A percentile compares a stretch with the other conserved stretches of the same genome.
These are phyloP conservation scores for Amylocystis lapponica DNA, from an alignment of 768 basidiomycete genomes.

Conservation along the genomic window DNA sequence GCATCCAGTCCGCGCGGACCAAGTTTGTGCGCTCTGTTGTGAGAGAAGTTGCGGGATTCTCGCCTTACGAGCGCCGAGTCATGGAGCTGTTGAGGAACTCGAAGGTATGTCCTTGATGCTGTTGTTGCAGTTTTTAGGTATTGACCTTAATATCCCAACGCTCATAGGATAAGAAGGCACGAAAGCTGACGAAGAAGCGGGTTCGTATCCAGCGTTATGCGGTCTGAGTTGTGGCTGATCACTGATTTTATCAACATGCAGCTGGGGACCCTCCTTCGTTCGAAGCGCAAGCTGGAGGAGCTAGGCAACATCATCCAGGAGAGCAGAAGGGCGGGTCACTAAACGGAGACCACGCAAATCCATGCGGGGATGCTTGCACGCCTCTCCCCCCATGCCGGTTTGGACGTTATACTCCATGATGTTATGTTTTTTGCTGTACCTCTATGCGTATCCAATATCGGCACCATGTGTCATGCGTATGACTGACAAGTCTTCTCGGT, in stretches of 20 bases:
- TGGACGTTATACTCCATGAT: constrained; percentile 14
- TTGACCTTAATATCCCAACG: constrained; percentile 9
- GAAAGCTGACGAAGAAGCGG: constrained; percentile 99
- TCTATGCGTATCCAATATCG: constrained; percentile 18
- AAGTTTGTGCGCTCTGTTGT: constrained; percentile 91
- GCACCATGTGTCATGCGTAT: constrained; percentile 7
- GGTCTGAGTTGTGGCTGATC: no score
- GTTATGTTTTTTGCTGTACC: constrained; percentile 20
- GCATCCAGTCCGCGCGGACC: constrained; percentile 82
- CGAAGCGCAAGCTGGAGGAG: constrained; percentile 99
- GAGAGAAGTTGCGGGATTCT: constrained; percentile 96
- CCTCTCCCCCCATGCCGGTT: constrained; percentile 2
- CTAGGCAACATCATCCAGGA: constrained; percentile 87
- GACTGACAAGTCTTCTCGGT: no score
- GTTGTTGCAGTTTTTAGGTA: background rate
- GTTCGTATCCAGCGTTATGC: constrained; percentile 43
- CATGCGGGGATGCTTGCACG: background rate
- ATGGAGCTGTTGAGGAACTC: constrained; percentile 98
- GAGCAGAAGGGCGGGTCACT: constrained; percentile 71
- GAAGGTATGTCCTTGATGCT: constrained; percentile 51
- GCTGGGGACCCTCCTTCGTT: constrained; percentile 97
- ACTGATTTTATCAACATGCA: constrained; percentile 25
- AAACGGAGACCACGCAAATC: constrained; percentile 13
- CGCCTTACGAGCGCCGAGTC: constrained; percentile 95
- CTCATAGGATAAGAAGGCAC: constrained; percentile 98